Conservation (phyloP, 1,139 yeast species). For the Pneumocystis oryctolagi region DNA sequence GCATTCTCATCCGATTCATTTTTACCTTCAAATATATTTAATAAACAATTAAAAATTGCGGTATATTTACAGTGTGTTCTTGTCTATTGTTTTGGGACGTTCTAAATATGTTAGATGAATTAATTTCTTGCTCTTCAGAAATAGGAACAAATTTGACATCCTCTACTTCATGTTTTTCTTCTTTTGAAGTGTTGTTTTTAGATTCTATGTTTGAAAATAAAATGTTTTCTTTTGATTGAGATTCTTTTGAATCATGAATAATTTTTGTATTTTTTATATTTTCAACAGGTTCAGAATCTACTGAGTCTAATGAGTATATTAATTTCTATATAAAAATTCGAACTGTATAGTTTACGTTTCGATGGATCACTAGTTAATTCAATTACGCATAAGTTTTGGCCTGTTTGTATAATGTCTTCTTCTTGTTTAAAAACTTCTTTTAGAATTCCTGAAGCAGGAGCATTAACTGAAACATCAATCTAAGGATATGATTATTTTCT, state of each 20-base stretch:
- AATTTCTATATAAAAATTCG: slow-evolving; percentile 18
- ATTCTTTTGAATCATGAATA: slow-evolving; percentile 16
- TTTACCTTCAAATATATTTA: slow-evolving; percentile 35
- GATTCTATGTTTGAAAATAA: slow-evolving; percentile 21
- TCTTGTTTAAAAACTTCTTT: slow-evolving; percentile 68
- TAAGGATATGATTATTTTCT: background rate
- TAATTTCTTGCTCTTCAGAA: background rate
- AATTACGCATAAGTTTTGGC: slow-evolving; percentile 78
- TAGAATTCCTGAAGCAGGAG: slow-evolving; percentile 85
- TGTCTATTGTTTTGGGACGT: slow-evolving; percentile 39
- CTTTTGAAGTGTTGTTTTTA: slow-evolving; percentile 16
- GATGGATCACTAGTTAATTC: slow-evolving; percentile 82
- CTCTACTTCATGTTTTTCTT: background rate
- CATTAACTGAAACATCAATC: slow-evolving; percentile 91
- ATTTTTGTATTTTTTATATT: slow-evolving; percentile 12
- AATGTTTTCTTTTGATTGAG: slow-evolving; percentile 23
- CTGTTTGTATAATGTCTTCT: slow-evolving; percentile 92
- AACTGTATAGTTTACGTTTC: slow-evolving; percentile 37
- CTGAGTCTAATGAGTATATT: slow-evolving; percentile 19
- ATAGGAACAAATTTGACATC: slow-evolving; percentile 2
- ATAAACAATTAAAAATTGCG: background rate
- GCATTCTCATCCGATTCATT: slow-evolving; percentile 98
- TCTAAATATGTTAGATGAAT: slow-evolving; percentile 22
- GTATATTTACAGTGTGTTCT: background rate
- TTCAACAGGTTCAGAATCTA: slow-evolving; percentile 15